Conservation (phyloP, 345 rosid genomes). For the Bretschneidera sinensis region DNA sequence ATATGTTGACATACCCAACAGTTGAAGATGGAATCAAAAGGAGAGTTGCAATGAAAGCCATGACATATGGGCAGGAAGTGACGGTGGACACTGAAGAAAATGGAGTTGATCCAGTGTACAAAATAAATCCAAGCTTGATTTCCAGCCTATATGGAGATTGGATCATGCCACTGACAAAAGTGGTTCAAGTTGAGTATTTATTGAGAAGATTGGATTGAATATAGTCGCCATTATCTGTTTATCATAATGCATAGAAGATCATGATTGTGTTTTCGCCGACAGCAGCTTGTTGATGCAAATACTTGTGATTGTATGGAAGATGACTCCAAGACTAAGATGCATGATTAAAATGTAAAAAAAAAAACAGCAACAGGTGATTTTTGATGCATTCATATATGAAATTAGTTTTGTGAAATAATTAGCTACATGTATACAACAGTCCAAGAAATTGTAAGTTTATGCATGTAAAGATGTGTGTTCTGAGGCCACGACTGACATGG, state of each 20-base stretch:
- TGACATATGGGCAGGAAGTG: slow-evolving; percentile 51
- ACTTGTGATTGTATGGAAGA: neutral
- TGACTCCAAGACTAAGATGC: neutral
- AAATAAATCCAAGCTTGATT: slow-evolving; percentile 61
- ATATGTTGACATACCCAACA: slow-evolving; percentile 41
- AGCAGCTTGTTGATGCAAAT: neutral
- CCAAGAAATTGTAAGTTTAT: too few relatives aligned
- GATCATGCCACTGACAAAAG: slow-evolving; percentile 90
- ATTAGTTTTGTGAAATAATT: too few relatives aligned
- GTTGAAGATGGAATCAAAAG: slow-evolving; percentile 60
- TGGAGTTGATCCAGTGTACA: slow-evolving; percentile 38
- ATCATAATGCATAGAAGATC: too few relatives aligned
- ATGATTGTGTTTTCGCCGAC: too few relatives aligned
- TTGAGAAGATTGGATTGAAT: slow-evolving; percentile 67
- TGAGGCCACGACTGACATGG: too few relatives aligned
- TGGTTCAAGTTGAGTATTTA: slow-evolving; percentile 67
- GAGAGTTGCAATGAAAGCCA: slow-evolving; percentile 70
- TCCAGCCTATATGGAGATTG: slow-evolving; percentile 56
- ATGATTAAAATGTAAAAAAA: neutral
- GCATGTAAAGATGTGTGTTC: too few relatives aligned
- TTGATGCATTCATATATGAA: too few relatives aligned
- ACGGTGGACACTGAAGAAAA: slow-evolving; percentile 16
- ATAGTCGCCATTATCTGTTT: neutral
- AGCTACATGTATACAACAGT: too few relatives aligned
- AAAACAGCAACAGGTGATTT: neutral